These are phyloP conservation scores for Hemerocallis citrina DNA, from an alignment of 106 monocot genomes.

Conservation along the genomic window DNA sequence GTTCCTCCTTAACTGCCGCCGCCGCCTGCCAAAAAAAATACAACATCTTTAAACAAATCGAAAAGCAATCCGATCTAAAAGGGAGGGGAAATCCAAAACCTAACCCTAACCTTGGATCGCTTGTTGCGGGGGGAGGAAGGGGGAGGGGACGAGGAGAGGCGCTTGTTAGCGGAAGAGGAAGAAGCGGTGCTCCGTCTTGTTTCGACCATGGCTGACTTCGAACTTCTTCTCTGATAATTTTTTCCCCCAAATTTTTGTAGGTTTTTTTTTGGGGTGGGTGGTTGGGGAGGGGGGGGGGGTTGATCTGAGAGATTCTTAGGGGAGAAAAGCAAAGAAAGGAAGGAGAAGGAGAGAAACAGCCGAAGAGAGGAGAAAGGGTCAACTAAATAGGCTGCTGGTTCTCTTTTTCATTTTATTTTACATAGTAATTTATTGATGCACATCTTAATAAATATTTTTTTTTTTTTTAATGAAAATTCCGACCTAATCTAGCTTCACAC, in stretches of 20 bases:
- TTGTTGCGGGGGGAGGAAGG: conserved; percentile 18
- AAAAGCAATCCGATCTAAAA: conserved; percentile 4
- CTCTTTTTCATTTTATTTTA: not conserved
- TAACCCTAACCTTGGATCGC: conserved; percentile 48
- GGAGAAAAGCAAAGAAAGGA: too few species aligned
- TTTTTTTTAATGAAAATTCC: too few species aligned
- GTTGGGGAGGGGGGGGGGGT: not conserved
- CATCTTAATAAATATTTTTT: too few species aligned
- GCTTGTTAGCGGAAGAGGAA: conserved; percentile 4
- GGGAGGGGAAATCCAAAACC: conserved; percentile 2
- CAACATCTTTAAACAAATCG: not conserved
- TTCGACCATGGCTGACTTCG: conserved; percentile 30
- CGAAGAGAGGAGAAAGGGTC: too few species aligned
- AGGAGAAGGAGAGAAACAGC: not conserved
- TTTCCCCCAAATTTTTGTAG: not conserved
- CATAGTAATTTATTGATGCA: too few species aligned
- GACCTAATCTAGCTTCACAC: too few species aligned
- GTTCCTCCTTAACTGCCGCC: not conserved
- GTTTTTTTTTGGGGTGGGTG: not conserved
- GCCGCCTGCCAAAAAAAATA: conserved; percentile 6
- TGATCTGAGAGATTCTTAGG: conserved; percentile 5
- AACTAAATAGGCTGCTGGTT: not conserved
- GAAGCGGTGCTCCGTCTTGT: conserved; percentile 44
- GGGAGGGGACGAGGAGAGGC: conserved; percentile 6
- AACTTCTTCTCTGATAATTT: not conserved